A percentile compares a stretch with the other conserved stretches of the same genome.
Conservation (phyloP, 2,329 filamentous ascomycete genomes). For the Zelopaecilomyces penicillatus region DNA sequence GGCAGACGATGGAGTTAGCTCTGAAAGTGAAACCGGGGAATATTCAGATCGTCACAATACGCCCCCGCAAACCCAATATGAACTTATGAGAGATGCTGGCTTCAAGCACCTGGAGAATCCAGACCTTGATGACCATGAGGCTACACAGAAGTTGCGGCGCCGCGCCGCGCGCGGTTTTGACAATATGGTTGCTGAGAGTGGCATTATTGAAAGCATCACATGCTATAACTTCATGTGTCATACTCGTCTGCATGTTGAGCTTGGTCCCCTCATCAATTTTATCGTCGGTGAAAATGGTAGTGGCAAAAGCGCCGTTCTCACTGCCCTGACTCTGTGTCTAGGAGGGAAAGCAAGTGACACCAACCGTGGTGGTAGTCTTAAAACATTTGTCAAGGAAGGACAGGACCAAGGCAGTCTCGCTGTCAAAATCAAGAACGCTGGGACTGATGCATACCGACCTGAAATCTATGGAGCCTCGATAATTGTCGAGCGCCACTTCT, state of each 20-base stretch:
- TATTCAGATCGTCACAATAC: slow-evolving; percentile 18
- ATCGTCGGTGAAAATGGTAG: slow-evolving; percentile 97
- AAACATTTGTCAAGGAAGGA: slow-evolving; percentile 85
- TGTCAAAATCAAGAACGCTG: slow-evolving; percentile 86
- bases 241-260: slow-evolving; percentile 64
- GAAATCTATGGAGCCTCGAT: slow-evolving; percentile 79
- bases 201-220: slow-evolving; percentile 79
- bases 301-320: slow-evolving; percentile 92
- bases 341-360: slow-evolving; percentile 89
- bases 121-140: slow-evolving; percentile 52
- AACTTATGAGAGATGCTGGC: slow-evolving; percentile 49
- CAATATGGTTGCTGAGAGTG: slow-evolving; percentile 71
- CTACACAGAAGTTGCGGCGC: slow-evolving; percentile 54
- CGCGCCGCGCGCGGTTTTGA: slow-evolving; percentile 42
- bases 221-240: slow-evolving; percentile 98
- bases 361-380: slow-evolving; percentile 83
- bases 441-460: slow-evolving; percentile 72
- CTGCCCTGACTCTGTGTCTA: slow-evolving; percentile 87
- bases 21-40: slow-evolving; percentile 25
- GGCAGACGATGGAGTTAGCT: slow-evolving; percentile 16
- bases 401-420: slow-evolving; percentile 65
- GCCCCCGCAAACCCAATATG: slow-evolving; percentile 51
- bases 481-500: slow-evolving; percentile 85
- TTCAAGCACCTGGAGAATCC: slow-evolving; percentile 50
- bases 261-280: slow-evolving; percentile 97